These are phyloP conservation scores for Aspergillus sp. DNA, from an alignment of 2,329 filamentous ascomycete genomes.

Conservation along the genomic window DNA sequence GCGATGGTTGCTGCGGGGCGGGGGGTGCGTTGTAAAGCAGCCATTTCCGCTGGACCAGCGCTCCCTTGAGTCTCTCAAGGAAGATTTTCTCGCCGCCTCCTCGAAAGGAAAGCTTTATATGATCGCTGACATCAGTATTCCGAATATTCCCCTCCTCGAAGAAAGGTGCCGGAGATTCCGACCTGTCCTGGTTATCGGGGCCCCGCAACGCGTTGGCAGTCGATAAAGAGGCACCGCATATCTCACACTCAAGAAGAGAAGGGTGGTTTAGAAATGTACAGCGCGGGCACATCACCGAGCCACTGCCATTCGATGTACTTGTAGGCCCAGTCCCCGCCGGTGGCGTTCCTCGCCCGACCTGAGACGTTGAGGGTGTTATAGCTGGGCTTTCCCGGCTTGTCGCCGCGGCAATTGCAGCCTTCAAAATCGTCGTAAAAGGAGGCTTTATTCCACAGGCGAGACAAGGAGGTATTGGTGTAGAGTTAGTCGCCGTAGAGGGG, in stretches of 20 bases:
- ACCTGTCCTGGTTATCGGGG: conserved; percentile 42
- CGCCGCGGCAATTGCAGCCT: conserved; percentile 78
- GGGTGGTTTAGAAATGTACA: conserved; percentile 96
- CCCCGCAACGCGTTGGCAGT: conserved; percentile 50
- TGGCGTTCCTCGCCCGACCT: background rate
- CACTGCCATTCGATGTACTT: conserved; percentile 6
- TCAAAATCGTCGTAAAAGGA: conserved; percentile 75
- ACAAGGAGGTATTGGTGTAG: conserved; percentile 81
- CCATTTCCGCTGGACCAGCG: conserved; percentile 93
- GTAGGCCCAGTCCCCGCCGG: conserved; percentile 6
- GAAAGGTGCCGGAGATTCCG: conserved; percentile 76
- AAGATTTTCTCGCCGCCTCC: conserved; percentile 87
- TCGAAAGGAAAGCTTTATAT: conserved; percentile 89
- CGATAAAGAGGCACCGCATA: conserved; percentile 77
- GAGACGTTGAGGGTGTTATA: conserved; percentile 9
- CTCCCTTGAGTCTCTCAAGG: conserved; percentile 80
- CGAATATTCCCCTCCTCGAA: conserved; percentile 49
- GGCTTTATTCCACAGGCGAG: conserved; percentile 93
- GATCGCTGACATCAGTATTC: conserved; percentile 65
- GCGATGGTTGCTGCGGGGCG: conserved; percentile 65
- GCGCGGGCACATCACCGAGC: conserved; percentile 64
- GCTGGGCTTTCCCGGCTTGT: conserved; percentile 44
- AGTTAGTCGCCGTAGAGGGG: conserved; percentile 72
- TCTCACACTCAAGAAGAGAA: conserved; percentile 81
- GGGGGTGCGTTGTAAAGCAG: conserved; percentile 86